Evolutionary conservation across 805 yeast genomes (phyloP).

Genomic region (Lachancea nothofagi): DNA sequence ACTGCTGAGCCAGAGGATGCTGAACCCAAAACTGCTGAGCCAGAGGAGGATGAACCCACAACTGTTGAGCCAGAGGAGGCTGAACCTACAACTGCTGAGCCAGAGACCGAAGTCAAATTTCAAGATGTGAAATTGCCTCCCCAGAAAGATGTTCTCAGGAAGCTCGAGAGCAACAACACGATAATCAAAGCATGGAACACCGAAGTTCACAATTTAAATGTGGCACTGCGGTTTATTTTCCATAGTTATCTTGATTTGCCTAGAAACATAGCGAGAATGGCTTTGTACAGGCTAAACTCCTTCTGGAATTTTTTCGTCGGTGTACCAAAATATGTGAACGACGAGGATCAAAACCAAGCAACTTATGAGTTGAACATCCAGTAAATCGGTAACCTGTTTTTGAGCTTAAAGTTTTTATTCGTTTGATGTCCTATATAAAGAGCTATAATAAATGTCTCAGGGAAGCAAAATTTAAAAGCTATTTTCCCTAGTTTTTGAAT

Average conservation of each 20-base stretch:
- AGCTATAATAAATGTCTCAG: too few species aligned
- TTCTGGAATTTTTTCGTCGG: conserved; percentile 79
- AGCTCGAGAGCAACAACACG: conserved; percentile 9
- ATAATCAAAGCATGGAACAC: conserved; percentile 41
- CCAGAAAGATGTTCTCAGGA: conserved; percentile 1
- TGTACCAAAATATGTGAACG: conserved; percentile 31
- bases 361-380: conserved; percentile 21
- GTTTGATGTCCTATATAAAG: too few species aligned
- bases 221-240: conserved; percentile 60
- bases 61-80: not conserved
- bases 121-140: conserved; percentile 27
- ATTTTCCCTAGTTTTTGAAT: too few species aligned
- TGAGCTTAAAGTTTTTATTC: too few species aligned
- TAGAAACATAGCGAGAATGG: conserved; percentile 45
- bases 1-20: not conserved
- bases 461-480: too few species aligned
- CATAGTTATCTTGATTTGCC: conserved; percentile 70
- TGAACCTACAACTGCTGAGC: not conserved
- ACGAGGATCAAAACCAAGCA: conserved; percentile 20
- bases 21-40: not conserved
- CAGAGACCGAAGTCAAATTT: conserved; percentile 14
- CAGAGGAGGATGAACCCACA: conserved; percentile 1
- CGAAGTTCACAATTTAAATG: conserved; percentile 48
- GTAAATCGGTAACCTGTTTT: conserved; percentile 10
- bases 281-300: conserved; percentile 43